A percentile compares a stretch with the other conserved stretches of the same genome.
Conservation (phyloP, 2,329 filamentous ascomycete genomes). For the Sporothrix humicola region DNA sequence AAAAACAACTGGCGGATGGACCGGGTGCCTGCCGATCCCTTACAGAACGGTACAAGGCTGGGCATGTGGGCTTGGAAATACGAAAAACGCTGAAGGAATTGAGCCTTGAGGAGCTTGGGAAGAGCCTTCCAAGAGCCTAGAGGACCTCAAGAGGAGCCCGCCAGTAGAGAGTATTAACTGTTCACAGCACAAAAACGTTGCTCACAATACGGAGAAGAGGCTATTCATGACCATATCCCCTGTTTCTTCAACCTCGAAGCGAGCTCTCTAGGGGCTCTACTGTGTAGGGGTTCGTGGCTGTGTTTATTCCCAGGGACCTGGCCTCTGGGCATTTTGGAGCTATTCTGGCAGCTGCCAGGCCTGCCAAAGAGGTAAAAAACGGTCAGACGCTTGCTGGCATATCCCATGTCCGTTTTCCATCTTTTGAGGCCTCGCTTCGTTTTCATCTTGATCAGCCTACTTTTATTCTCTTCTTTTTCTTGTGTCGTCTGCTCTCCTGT, state of each 20-base stretch:
- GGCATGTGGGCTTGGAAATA: constrained; percentile 12
- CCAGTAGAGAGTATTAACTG: not conserved
- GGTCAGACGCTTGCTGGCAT: not conserved
- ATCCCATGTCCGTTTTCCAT: not conserved
- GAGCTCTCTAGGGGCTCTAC: not conserved
- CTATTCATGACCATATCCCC: not conserved
- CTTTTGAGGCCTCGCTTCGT: not conserved
- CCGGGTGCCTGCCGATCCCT: constrained; percentile 30
- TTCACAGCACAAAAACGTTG: not conserved
- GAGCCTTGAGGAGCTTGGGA: not conserved
- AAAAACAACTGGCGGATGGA: not conserved
- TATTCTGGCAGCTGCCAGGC: not conserved
- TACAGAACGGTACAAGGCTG: constrained; percentile 29
- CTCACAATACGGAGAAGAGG: not conserved
- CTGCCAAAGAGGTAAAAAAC: not conserved
- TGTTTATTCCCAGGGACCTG: constrained; percentile 8
- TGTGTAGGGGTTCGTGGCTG: not conserved
- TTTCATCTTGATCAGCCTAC: not conserved
- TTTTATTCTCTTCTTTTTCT: not conserved
- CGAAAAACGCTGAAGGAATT: constrained; percentile 18
- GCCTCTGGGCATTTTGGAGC: not conserved
- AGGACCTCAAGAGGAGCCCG: not conserved
- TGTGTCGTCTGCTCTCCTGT: not conserved
- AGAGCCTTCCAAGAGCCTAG: not conserved
- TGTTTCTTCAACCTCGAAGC: constrained; percentile 13